Base-by-base conservation (phyloP, 2,329 filamentous ascomycete species). In the Ophiosphaerella narmari region DNA sequence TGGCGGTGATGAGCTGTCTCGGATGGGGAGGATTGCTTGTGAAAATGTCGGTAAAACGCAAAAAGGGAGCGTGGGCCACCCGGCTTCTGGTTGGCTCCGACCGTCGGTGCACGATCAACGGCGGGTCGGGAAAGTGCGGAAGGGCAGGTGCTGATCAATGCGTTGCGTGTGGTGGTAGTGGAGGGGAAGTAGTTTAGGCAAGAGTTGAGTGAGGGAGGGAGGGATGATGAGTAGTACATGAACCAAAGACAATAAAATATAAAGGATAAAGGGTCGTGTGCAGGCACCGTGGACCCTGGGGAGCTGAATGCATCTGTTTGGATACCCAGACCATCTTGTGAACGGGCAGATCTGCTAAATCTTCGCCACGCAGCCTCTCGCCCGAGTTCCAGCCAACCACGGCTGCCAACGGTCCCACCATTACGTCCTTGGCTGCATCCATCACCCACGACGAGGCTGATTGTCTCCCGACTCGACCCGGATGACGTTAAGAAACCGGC, bases 391-490 rank as follows among this genome's bases (percentile, higher is more conserved):
- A n/a, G 39, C 52, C 59, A 60, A 62, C 48, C 43, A 54, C 29
- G 34, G 39, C 9, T 23, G 34, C 40, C 39, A n/a, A 11, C 26
- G 26, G 18, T 43, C 41, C 40, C 33, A 35, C 16, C 29, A 24
- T 54, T 46, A 48, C 34, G 39, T 36, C 40, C 36, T 35, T 45
- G 32, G 43, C 43, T 34, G 26, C 43, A 45, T 46, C 35, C 18
- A 29, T 46, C 33, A n/a, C 14, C 23, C 36, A 29, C 6, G 5
- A 35, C 23, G 31, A 45, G 33, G 23, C 42, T 45, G 52, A 29
- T 54, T 46, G 54, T 52, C n/a, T n/a, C 43, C 61, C 59, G 61
- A 55, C 11, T 59, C 50, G 48, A 35, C 40, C 59, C 59, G 61
- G 46, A 61, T 64, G 61, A 64, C 59, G 59, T 59, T 31, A 23